Evolutionary conservation across 2,329 filamentous ascomycete species (phyloP).

Genomic region (Aspergillus calidoustus): DNA sequence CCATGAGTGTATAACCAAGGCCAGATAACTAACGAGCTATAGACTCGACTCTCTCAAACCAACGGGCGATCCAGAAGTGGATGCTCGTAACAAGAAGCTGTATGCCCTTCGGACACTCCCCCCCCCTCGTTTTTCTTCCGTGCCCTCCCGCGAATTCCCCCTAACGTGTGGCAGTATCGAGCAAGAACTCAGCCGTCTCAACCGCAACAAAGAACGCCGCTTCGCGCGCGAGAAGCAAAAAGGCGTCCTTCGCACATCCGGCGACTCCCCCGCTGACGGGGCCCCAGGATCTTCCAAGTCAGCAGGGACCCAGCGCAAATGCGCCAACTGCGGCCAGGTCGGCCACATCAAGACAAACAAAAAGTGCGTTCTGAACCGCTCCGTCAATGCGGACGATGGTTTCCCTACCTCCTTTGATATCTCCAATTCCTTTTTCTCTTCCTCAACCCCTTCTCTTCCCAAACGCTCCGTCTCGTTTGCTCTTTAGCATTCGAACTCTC

Average conservation of each 20-base stretch:
- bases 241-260: slow-evolving; percentile 57
- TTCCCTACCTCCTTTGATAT: slow-evolving; percentile 14
- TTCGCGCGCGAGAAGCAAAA: slow-evolving; percentile 91
- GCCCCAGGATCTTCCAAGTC: slow-evolving; percentile 63
- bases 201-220: slow-evolving; percentile 89
- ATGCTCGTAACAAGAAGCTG: slow-evolving; percentile 65
- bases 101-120: slow-evolving; percentile 37
- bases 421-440: slow-evolving; percentile 25
- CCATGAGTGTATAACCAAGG: neutral
- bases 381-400: neutral
- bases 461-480: neutral
- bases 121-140: neutral
- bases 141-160: neutral
- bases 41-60: slow-evolving; percentile 65
- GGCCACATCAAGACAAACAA: slow-evolving; percentile 99
- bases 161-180: slow-evolving; percentile 57
- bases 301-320: slow-evolving; percentile 74
- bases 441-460: slow-evolving; percentile 16
- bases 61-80: slow-evolving; percentile 69
- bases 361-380: slow-evolving; percentile 64
- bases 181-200: slow-evolving; percentile 78
- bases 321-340: slow-evolving; percentile 94
- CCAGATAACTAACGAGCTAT: slow-evolving; percentile 16
- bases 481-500: neutral
- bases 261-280: slow-evolving; percentile 49